Conservation (phyloP, 257 asterid genomes). For the Plantago major region DNA sequence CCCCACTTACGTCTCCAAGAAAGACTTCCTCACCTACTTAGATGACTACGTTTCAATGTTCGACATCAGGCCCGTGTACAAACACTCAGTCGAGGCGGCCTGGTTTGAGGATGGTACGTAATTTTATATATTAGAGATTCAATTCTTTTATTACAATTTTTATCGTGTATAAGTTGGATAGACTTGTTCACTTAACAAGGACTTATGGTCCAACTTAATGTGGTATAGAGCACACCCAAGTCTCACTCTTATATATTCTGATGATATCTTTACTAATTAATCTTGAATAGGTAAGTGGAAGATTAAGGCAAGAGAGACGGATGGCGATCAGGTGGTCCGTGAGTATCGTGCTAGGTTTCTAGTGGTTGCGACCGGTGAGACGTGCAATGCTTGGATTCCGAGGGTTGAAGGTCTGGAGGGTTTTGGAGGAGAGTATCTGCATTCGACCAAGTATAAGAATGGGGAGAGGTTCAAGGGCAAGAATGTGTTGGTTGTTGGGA, state of each 20-base stretch:
- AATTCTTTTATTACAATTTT: too few relatives aligned
- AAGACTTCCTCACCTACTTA: constrained; percentile 37
- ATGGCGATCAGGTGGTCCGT: constrained; percentile 26
- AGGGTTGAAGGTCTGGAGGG: constrained; percentile 40
- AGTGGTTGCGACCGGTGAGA: constrained; percentile 76
- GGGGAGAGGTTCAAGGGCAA: constrained; percentile 36
- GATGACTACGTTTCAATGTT: constrained; percentile 54
- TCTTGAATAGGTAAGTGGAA: constrained; percentile 32
- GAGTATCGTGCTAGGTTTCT: constrained; percentile 45
- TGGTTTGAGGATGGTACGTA: constrained; percentile 23
- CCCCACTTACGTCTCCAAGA: constrained; percentile 42
- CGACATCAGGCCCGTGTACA: constrained; percentile 34
- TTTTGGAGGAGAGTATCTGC: constrained; percentile 57
- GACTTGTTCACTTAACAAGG: too few relatives aligned
- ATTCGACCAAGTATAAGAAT: constrained; percentile 52
- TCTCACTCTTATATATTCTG: too few relatives aligned
- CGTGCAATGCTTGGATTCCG: constrained; percentile 47
- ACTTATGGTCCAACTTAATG: too few relatives aligned
- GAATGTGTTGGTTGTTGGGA: constrained; percentile 65
- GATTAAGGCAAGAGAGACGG: constrained; percentile 31
- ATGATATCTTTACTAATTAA: constrained; percentile 34
- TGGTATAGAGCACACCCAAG: too few relatives aligned
- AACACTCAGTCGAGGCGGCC: constrained; percentile 45
- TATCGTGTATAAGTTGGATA: too few relatives aligned
- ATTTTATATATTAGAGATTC: too few relatives aligned